Evolutionary conservation across 208 protist species (phyloP).

Genomic region (Trypanosoma brucei): DNA sequence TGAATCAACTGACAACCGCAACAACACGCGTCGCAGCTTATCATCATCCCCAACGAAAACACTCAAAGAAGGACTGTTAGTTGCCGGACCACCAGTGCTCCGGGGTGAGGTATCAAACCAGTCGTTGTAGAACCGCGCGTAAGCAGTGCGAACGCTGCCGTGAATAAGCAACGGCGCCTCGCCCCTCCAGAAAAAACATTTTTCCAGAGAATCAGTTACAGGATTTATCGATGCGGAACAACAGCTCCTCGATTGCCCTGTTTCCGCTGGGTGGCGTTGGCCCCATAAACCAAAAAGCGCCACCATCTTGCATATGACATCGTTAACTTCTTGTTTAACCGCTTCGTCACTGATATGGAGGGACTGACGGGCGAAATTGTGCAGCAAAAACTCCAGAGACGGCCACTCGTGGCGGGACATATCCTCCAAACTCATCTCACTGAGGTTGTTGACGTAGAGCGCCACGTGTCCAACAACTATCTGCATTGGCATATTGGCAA

Average conservation of each 20-base stretch:
- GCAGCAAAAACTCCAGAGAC: conserved; percentile 26
- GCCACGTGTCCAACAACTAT: conserved; percentile 40
- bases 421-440: background rate
- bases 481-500: conserved; percentile 28
- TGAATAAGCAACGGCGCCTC: conserved; percentile 32
- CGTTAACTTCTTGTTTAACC: conserved; percentile 1
- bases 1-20: conserved; percentile 24
- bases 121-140: background rate
- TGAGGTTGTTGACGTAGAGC: conserved; percentile 8
- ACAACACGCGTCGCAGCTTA: conserved; percentile 40
- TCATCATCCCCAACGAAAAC: conserved; percentile 48
- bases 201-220: conserved; percentile 7
- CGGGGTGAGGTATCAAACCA: background rate
- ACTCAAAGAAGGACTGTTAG: conserved; percentile 7
- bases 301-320: conserved; percentile 16
- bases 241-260: background rate
- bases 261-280: background rate
- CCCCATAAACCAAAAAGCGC: background rate
- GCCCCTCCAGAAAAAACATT: conserved; percentile 44
- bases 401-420: conserved; percentile 9
- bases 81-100: background rate
- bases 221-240: background rate
- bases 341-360: conserved; percentile 5
- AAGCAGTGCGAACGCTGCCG: conserved; percentile 26
- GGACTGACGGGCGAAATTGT: conserved; percentile 14